These are phyloP conservation scores for Nannizzia gypsea DNA, from an alignment of 2,329 filamentous ascomycete genomes.

Conservation along the genomic window DNA sequence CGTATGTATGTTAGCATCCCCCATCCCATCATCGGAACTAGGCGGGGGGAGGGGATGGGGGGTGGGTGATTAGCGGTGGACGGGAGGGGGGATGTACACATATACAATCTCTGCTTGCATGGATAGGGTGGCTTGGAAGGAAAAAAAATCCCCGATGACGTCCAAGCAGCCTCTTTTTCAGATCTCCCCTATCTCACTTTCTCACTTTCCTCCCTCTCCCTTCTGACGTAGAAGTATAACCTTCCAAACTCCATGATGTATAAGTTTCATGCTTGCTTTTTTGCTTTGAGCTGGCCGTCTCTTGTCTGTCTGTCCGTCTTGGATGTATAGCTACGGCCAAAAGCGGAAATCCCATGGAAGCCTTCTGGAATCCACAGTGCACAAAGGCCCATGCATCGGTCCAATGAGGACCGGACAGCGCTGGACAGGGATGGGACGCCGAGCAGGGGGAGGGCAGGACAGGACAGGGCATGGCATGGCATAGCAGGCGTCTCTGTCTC, in stretches of 20 bases:
- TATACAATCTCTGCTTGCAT: neutral
- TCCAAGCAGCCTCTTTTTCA: neutral
- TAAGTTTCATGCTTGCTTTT: neutral
- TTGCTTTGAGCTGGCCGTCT: neutral
- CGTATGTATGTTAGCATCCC: no score
- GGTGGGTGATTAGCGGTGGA: no score
- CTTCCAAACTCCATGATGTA: neutral
- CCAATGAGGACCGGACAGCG: neutral
- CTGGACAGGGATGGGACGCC: neutral
- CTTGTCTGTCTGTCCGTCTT: no score
- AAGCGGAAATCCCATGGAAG: conserved; percentile 6
- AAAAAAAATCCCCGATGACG: conserved; percentile 4
- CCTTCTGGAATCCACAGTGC: conserved; percentile 1
- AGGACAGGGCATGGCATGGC: no score
- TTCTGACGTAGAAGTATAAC: no score
- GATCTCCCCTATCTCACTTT: no score
- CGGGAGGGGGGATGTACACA: no score
- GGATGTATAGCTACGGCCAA: conserved; percentile 5
- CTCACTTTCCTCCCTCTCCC: no score
- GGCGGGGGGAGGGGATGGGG: neutral
- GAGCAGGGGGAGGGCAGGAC: neutral
- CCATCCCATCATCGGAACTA: neutral
- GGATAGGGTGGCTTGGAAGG: neutral
- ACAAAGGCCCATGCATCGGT: neutral
- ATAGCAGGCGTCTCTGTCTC: no score